Evolutionary conservation across 164 flowering plant genomes (phyloP), one percentile per base, ranked within the genome.

Genomic region (Euptelea pleiosperma): DNA sequence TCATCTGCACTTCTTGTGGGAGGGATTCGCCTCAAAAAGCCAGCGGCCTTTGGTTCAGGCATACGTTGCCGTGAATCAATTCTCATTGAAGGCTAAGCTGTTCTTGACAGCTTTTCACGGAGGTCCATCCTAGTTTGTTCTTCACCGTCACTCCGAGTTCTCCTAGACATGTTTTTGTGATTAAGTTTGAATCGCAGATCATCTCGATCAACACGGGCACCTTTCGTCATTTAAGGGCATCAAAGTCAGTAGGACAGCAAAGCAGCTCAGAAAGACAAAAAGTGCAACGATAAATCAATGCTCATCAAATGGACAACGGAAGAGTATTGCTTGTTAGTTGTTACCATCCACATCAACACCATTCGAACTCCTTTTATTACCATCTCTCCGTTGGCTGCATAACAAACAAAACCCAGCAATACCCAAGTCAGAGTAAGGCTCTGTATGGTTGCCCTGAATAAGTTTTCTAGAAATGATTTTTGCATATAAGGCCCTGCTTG

Each of bases 161-260:
- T 42, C 30, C 70, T 58, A 58, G 34, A 58, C 30, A 52, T 59
- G 55, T 53, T 77, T 64, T 89, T 89, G 64, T 66, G 82, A 78
- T 78, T 70, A 58, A 89, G 81, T 76, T 84, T 89, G 62, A 66
- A 67, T 18, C 96, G 78, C 41, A 89, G 83, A 63, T 89, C 96
- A 73, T 67, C 74, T 67, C 64, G 70, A 49, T 64, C 63, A 55
- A 86, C 72, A 47, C 25, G 68, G 22, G 34, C 30, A 70, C 64
- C 96, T 86, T 72, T 30, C 30, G 35, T 43, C 19, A 58, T 57
- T 65, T 25, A 72, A 79, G 57, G 58, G 44, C 16, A 68, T 44
- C 54, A 63, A 56, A 50, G 50, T 71, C 37, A 70, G 67, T 19
- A 57, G 39, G 35, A 9, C 5, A 47, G 52, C 21, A 52, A 63